These are phyloP conservation scores for Saitoella complicata DNA, from an alignment of 805 yeast species.

Conservation along the genomic window DNA sequence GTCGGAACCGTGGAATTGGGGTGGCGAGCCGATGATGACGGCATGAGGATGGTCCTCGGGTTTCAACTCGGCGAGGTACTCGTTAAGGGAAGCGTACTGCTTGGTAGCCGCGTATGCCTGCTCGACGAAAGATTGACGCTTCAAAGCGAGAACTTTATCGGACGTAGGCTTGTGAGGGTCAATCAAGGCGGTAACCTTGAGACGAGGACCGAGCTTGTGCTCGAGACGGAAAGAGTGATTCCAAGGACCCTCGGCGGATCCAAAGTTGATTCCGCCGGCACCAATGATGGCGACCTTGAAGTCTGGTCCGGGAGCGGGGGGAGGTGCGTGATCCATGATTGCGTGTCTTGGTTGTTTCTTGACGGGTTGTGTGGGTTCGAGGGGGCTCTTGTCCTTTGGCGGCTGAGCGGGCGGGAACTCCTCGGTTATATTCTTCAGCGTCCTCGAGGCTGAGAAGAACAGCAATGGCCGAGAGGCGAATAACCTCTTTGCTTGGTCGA, in stretches of 20 bases:
- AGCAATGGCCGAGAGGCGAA: no score
- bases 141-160: conserved; percentile 6
- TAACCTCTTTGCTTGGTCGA: no score
- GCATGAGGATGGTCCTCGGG: conserved; percentile 3
- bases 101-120: conserved; percentile 3
- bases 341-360: no score
- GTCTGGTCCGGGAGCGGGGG: neutral
- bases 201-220: conserved; percentile 9
- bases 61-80: conserved; percentile 2
- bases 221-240: conserved; percentile 12
- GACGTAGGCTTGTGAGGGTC: conserved; percentile 9
- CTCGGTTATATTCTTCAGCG: no score
- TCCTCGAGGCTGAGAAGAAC: no score
- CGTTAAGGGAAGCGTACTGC: conserved; percentile 5
- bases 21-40: conserved; percentile 11
- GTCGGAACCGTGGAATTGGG: conserved; percentile 12
- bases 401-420: conserved; percentile 20
- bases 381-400: no score
- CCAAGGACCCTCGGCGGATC: conserved; percentile 11
- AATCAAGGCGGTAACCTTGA: conserved; percentile 9
- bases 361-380: no score
- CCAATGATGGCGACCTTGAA: conserved; percentile 4
- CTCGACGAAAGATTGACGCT: conserved; percentile 4
- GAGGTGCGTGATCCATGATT: neutral
- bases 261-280: conserved; percentile 11